Conservation (phyloP, 2,329 filamentous ascomycete species). For the Sporothrix brunneoviolacea region DNA sequence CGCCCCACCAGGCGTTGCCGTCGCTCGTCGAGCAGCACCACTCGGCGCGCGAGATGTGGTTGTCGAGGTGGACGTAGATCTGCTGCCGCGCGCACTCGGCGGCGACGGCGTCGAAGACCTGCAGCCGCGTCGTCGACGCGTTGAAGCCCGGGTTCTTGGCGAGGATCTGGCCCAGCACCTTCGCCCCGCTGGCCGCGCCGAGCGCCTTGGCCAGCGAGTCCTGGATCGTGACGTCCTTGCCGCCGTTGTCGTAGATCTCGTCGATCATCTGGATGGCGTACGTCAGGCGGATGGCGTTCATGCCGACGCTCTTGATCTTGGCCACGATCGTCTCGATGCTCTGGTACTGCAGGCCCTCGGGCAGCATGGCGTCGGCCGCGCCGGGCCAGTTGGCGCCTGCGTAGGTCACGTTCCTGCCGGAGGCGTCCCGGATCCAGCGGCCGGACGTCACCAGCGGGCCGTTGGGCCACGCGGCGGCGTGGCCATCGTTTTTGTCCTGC, state of each 20-base stretch:
- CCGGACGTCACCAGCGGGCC: constrained; percentile 36
- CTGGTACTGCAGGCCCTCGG: constrained; percentile 56
- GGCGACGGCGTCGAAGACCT: constrained; percentile 57
- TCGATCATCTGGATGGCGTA: constrained; percentile 61
- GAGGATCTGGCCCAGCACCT: constrained; percentile 45
- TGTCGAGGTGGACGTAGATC: constrained; percentile 54
- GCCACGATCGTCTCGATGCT: constrained; percentile 48
- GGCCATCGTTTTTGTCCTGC: no score
- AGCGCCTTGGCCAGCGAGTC: constrained; percentile 29
- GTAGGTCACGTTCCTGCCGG: constrained; percentile 38
- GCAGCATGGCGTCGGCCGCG: constrained; percentile 56
- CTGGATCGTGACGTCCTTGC: constrained; percentile 38
- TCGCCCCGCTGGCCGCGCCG: constrained; percentile 46
- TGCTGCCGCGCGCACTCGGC: constrained; percentile 48
- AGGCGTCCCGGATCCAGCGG: constrained; percentile 36
- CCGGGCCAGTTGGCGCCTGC: constrained; percentile 58
- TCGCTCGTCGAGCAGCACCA: constrained; percentile 53
- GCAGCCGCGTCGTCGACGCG: constrained; percentile 45
- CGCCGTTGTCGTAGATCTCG: constrained; percentile 44
- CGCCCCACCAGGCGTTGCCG: constrained; percentile 56
- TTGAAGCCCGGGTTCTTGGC: constrained; percentile 51
- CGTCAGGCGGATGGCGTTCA: constrained; percentile 57
- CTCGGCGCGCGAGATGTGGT: constrained; percentile 51
- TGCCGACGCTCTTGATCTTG: constrained; percentile 51
- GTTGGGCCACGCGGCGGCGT: constrained; percentile 32